Conservation (phyloP, 116 monocot species). For the Trichopus zeylanicus region DNA sequence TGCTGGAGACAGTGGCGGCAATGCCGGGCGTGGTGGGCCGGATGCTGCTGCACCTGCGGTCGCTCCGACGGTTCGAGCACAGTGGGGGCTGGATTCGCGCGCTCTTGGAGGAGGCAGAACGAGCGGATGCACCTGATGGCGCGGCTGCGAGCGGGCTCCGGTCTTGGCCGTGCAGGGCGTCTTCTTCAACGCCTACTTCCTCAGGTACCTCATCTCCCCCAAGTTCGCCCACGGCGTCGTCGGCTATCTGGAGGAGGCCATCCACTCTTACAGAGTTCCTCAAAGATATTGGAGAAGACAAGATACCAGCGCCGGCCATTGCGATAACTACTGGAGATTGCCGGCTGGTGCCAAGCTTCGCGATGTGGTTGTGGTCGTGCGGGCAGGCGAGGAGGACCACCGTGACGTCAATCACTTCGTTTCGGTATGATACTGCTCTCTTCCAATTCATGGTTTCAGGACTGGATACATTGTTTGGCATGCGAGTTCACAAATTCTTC, state of each 20-base stretch:
- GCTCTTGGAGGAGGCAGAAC: slow-evolving; percentile 54
- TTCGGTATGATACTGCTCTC: slow-evolving; percentile 9
- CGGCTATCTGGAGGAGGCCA: slow-evolving; percentile 61
- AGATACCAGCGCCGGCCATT: slow-evolving; percentile 57
- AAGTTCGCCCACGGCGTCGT: slow-evolving; percentile 50
- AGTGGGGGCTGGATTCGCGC: slow-evolving; percentile 52
- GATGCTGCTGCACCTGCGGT: slow-evolving; percentile 40
- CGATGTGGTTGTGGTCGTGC: slow-evolving; percentile 43
- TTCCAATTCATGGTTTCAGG: neutral
- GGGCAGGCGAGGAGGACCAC: slow-evolving; percentile 66
- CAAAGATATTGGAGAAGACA: slow-evolving; percentile 43
- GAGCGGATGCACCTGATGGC: slow-evolving; percentile 61
- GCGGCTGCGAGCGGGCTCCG: slow-evolving; percentile 50
- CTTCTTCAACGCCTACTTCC: slow-evolving; percentile 62
- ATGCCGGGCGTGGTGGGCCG: slow-evolving; percentile 56
- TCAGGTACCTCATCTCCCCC: slow-evolving; percentile 39
- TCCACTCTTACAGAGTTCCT: slow-evolving; percentile 67
- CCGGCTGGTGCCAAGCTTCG: slow-evolving; percentile 32
- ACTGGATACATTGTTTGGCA: neutral
- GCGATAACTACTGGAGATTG: slow-evolving; percentile 66
- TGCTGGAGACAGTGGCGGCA: slow-evolving; percentile 63
- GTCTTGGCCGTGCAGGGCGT: slow-evolving; percentile 49
- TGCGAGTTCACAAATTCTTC: neutral
- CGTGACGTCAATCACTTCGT: slow-evolving; percentile 65
- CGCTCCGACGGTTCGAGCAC: slow-evolving; percentile 56